phyloP scores from a whole-genome alignment of 2,329 filamentous ascomycete genomes.

The Colletotrichum costaricense region DNA sequence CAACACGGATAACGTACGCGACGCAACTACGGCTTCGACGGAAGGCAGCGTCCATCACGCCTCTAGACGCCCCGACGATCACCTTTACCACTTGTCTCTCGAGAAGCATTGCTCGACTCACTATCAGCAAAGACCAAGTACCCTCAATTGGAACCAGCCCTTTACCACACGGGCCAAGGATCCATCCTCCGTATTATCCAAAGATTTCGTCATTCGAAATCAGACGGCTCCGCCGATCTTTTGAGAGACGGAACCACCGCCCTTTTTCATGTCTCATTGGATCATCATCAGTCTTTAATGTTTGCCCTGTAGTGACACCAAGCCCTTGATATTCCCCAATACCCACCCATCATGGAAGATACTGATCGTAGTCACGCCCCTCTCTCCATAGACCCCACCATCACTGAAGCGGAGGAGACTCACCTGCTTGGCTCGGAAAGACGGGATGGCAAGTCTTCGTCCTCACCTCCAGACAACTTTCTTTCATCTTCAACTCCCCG shows the following conservation, averaged over 20 bases:
- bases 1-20: background rate
- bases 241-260: background rate
- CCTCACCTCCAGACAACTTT: background rate
- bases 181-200: background rate
- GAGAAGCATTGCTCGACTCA: slow-evolving; percentile 14
- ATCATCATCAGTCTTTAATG: slow-evolving; percentile 8
- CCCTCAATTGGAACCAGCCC: background rate
- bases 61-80: slow-evolving; percentile 5
- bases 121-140: background rate
- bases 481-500: slow-evolving; percentile 23
- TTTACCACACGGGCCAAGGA: background rate
- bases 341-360: slow-evolving; percentile 7
- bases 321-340: background rate
- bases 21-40: slow-evolving; percentile 6
- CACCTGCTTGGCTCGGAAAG: slow-evolving; percentile 11
- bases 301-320: slow-evolving; percentile 6
- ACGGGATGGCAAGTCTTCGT: background rate
- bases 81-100: slow-evolving; percentile 1
- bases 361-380: background rate
- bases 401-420: slow-evolving; percentile 24
- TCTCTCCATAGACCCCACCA: slow-evolving; percentile 13
- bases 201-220: slow-evolving; percentile 2
- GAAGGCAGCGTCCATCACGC: background rate
- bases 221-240: slow-evolving; percentile 14
- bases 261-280: slow-evolving; percentile 14